Conservation (phyloP, 768 basidiomycete genomes). For the Kwoniella mangroviensis region DNA sequence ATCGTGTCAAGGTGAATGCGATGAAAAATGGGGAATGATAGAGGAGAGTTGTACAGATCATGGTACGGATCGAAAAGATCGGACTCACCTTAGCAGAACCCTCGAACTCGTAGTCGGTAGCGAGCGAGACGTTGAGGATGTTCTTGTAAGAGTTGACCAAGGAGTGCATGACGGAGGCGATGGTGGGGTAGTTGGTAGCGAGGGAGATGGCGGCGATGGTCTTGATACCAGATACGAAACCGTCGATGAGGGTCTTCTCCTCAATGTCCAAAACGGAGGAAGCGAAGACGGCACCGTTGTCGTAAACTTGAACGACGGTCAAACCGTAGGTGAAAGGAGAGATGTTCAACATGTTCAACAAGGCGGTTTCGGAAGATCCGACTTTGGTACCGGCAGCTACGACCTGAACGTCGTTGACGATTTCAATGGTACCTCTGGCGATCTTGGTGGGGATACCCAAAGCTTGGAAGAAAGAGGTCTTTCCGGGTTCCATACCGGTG, state of each 20-base stretch:
- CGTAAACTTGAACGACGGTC: constrained; percentile 95
- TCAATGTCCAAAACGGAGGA: constrained; percentile 90
- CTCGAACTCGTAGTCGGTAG: constrained; percentile 93
- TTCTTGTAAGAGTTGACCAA: constrained; percentile 99
- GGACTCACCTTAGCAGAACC: constrained; percentile 82
- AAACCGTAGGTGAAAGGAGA: constrained; percentile 99
- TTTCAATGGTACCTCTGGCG: constrained; percentile 99
- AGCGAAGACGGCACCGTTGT: constrained; percentile 88
- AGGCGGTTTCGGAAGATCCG: constrained; percentile 93
- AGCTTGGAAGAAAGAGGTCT: constrained; percentile 99
- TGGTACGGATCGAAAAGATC: constrained; percentile 26
- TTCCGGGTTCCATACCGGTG: constrained; percentile 99
- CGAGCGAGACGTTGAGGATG: constrained; percentile 82
- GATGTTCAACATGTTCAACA: constrained; percentile 99
- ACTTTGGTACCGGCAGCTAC: constrained; percentile 90
- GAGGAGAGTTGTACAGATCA: constrained; percentile 24
- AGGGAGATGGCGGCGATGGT: constrained; percentile 94
- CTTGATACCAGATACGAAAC: constrained; percentile 92
- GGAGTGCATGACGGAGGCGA: constrained; percentile 90
- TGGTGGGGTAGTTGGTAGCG: constrained; percentile 92
- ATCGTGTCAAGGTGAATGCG: constrained; percentile 54
- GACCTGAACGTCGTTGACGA: constrained; percentile 94
- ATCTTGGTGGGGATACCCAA: constrained; percentile 99
- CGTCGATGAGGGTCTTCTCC: constrained; percentile 85
- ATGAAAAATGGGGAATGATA: constrained; percentile 7